Evolutionary conservation across 2,329 filamentous ascomycete species (phyloP).

Genomic region (Chaetomiaceae sp.): DNA sequence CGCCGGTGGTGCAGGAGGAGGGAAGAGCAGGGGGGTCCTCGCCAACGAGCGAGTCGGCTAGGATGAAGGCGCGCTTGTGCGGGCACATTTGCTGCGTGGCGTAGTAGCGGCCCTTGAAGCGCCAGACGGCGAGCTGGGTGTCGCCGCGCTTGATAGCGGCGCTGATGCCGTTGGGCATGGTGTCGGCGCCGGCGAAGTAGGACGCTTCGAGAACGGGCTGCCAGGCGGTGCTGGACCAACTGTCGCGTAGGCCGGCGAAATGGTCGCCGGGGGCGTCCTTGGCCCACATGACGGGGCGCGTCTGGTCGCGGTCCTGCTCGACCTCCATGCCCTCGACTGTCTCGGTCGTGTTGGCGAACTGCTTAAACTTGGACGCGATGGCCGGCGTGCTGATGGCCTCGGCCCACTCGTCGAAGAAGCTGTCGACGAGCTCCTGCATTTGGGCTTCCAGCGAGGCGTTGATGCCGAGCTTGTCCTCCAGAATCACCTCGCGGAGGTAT

Average conservation of each 20-base stretch:
- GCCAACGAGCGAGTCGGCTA: conserved; percentile 78
- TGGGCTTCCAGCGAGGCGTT: conserved; percentile 77
- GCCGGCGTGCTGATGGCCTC: conserved; percentile 67
- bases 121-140: conserved; percentile 83
- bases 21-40: conserved; percentile 40
- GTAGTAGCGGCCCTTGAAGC: conserved; percentile 73
- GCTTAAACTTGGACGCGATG: conserved; percentile 63
- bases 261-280: conserved; percentile 58
- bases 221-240: conserved; percentile 65
- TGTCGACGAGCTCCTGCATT: conserved; percentile 78
- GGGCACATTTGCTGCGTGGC: conserved; percentile 93
- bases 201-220: conserved; percentile 68
- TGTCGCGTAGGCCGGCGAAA: conserved; percentile 58
- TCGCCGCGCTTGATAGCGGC: conserved; percentile 79
- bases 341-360: conserved; percentile 81
- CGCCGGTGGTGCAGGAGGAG: conserved; percentile 31
- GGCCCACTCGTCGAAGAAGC: conserved; percentile 89
- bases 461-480: conserved; percentile 82
- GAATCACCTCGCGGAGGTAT: conserved; percentile 74
- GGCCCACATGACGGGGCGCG: conserved; percentile 71
- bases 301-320: conserved; percentile 65
- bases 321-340: conserved; percentile 62
- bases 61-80: conserved; percentile 84
- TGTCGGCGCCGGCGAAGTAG: conserved; percentile 60
- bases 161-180: conserved; percentile 64